Base-by-base conservation (phyloP, 257 asterid genomes). In the Mitragyna speciosa region DNA sequence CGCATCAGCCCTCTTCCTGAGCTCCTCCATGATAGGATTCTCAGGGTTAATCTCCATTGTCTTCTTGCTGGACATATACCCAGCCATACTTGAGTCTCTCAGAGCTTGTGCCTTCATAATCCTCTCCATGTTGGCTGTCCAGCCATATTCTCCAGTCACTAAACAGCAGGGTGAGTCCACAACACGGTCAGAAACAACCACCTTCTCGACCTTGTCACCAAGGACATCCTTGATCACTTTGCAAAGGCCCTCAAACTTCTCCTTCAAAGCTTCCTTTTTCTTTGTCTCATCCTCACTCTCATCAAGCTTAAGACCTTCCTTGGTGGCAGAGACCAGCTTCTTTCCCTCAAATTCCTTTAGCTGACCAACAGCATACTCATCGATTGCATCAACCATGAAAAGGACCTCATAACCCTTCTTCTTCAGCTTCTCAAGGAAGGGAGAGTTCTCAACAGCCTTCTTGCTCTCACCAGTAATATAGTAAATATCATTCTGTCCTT, bases 1-100 rank as follows among this genome's bases (percentile, higher is more conserved):
- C 7, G 89, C 93, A 70, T 89, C 93, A 6, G 93, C 89, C 77
- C 93, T 80, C 85, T 89, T 87, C 68, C 93, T 81, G 9, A 89
- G 91, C 85, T 89, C 93, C 16, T 89, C 93, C 93, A 89, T 89
- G 68, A 89, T 89, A 77, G 91, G 70, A 49, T 89, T 89, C 79
- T 89, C 93, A 0, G 93, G 93, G 70, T 89, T 89, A 48, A 89
- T 87, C 80, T 89, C 93, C 93, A 89, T 87, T 11, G 93, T 89
- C 83, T 89, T 89, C 86, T 89, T 89, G 84, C 87, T 83, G 56
- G 91, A 87, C 92, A 89, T 89, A 85, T 89, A 89, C 5, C 91
- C 90, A 65, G 88, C 89, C 92, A 89, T 89, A 86, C 89, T 87
- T 0, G 92, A 85, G 74, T 89, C 92, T 83, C 92, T 87, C 41